Evolutionary conservation across 192 early-diverging fungal genomes (phyloP), one percentile per base, ranked within the genome.

Genomic region (Linnemannia schmuckeri): DNA sequence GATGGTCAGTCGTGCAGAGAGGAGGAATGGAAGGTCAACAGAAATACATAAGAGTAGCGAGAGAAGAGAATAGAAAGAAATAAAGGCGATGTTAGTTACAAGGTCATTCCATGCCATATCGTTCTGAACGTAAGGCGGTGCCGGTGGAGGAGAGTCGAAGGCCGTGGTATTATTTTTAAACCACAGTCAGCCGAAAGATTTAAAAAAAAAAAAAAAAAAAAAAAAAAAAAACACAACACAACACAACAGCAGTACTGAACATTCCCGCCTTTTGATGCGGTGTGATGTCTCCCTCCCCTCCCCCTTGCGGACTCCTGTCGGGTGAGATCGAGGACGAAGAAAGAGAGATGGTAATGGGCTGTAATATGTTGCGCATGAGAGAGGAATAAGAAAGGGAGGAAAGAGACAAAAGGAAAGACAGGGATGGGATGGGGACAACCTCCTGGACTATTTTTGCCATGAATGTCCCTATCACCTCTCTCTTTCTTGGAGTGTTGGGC

Each of bases 71-170:
- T 22, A 52, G 20, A 52, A 52, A 52, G 20, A 52, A 52, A 52
- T 4, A 52, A 52, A n/a, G 72, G 72, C 72, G 40, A n/a, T 49
- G 46, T 66, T 66, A 66, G 61, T 66, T 15, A 10, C n/a, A 27
- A 66, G 55, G 27, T 61, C n/a, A n/a, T 33, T 52, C 27, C 8
- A 0, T 61, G n/a, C 57, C 8, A 61, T 61, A 35, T 66, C 61
- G 30, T 10, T 66, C 12, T 66, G 61, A 33, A 66, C 15, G 30
- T 3, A 66, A 66, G 61, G 61, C 61, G 30, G 61, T 66, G 61
- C 94, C 93, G 79, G 94, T 93, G 47, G 94, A 83, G 40, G 94
- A 93, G 78, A 95, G 85, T 55, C 91, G 91, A 77, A 90, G 89
- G 42, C 89, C 83, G 47, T 88, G 90, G 75, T 91, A 88, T 70